A percentile compares a stretch with the other conserved stretches of the same genome.
Conservation (phyloP, 2,329 filamentous ascomycete genomes). For the Epichloe coenophiala region DNA sequence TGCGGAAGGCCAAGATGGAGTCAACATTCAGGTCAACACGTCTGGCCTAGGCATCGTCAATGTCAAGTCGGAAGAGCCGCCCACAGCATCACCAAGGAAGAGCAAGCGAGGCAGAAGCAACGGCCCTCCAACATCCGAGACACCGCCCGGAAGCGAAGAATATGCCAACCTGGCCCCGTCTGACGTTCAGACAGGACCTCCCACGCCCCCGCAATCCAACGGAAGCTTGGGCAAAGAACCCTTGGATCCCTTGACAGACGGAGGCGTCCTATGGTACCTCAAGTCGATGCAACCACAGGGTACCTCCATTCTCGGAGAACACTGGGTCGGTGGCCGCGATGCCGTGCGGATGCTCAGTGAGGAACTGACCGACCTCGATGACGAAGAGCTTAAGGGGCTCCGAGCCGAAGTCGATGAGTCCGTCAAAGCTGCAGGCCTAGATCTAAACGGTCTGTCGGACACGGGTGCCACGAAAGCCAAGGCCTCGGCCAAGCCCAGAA, state of each 20-base stretch:
- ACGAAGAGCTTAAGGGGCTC: constrained; percentile 70
- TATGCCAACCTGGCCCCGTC: constrained; percentile 21
- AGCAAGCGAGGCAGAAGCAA: constrained; percentile 12
- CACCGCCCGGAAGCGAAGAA: constrained; percentile 34
- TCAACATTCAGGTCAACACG: constrained; percentile 34
- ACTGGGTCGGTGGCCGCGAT: constrained; percentile 50
- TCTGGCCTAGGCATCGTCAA: constrained; percentile 20
- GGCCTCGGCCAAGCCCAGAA: constrained; percentile 16
- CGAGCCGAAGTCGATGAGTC: constrained; percentile 37
- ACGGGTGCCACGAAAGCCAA: constrained; percentile 13
- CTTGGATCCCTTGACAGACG: constrained; percentile 46
- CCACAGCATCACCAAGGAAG: constrained; percentile 10
- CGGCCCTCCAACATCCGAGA: constrained; percentile 21
- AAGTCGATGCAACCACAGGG: constrained; percentile 66
- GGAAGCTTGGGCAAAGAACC: constrained; percentile 38
- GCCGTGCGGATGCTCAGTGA: constrained; percentile 60
- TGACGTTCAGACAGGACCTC: constrained; percentile 29
- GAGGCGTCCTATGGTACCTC: constrained; percentile 82
- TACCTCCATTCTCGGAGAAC: constrained; percentile 65
- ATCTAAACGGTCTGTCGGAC: constrained; percentile 10
- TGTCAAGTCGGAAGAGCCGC: constrained; percentile 6
- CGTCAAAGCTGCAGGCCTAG: constrained; percentile 14
- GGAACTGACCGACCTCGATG: constrained; percentile 81
- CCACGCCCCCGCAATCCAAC: constrained; percentile 55
- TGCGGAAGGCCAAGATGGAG: constrained; percentile 20